phyloP scores from a whole-genome alignment of 495 filamentous ascomycete species.

The Trichoderma gamsii region DNA sequence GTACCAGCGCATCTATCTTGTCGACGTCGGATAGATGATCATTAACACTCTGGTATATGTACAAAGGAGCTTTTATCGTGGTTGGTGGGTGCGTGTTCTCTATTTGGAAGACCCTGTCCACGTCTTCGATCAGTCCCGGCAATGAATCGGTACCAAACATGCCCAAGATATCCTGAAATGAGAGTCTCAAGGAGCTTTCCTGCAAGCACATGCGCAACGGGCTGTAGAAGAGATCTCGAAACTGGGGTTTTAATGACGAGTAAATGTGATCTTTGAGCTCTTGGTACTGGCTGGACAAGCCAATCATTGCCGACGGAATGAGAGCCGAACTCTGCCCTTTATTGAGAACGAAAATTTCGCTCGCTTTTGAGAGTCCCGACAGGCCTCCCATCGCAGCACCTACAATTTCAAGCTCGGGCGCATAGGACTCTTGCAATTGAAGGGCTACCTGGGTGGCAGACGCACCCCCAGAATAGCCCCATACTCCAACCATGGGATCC shows the following conservation, averaged over 20 bases:
- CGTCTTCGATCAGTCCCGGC: not conserved
- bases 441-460: constrained; percentile 45
- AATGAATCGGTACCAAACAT: not conserved
- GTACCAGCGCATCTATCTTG: not conserved
- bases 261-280: not conserved
- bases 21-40: not conserved
- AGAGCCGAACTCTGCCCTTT: not conserved
- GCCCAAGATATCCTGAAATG: not conserved
- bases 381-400: constrained; percentile 43
- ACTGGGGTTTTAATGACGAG: not conserved
- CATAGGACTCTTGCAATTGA: constrained; percentile 42
- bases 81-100: not conserved
- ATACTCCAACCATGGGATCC: constrained; percentile 27
- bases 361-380: constrained; percentile 22
- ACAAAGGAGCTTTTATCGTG: not conserved
- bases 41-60: not conserved
- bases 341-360: constrained; percentile 4
- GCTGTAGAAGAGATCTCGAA: not conserved
- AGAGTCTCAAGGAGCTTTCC: not conserved
- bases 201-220: not conserved
- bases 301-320: constrained; percentile 6
- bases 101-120: not conserved
- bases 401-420: constrained; percentile 42
- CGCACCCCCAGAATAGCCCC: constrained; percentile 48
- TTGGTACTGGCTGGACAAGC: constrained; percentile 7